These are phyloP conservation scores for Pluteus cervinus DNA, from an alignment of 768 basidiomycete species.

Conservation along the genomic window DNA sequence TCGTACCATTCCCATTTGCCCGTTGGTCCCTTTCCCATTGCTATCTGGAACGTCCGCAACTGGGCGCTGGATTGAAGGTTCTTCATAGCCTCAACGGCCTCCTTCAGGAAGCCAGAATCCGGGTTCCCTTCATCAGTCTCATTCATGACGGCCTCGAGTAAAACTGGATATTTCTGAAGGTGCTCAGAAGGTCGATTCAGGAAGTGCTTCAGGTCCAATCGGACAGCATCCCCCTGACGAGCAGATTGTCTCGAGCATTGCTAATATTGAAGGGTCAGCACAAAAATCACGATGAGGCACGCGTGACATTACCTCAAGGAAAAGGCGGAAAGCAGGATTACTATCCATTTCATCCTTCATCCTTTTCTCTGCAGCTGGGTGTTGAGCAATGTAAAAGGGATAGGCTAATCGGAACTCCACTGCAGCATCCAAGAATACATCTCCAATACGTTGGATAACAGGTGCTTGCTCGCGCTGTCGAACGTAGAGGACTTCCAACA, in stretches of 20 bases:
- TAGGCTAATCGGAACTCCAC: conserved; percentile 84
- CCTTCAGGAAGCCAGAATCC: conserved; percentile 73
- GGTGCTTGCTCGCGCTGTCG: conserved; percentile 83
- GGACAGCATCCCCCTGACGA: conserved; percentile 31
- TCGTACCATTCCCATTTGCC: conserved; percentile 89
- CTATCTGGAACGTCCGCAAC: conserved; percentile 83
- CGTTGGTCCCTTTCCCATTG: conserved; percentile 76
- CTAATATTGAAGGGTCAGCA: conserved; percentile 18
- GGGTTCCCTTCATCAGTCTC: conserved; percentile 79
- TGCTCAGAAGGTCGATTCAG: conserved; percentile 77
- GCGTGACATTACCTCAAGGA: conserved; percentile 64
- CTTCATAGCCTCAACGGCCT: conserved; percentile 78
- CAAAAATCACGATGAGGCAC: background rate
- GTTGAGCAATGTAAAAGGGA: conserved; percentile 78
- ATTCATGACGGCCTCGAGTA: conserved; percentile 80
- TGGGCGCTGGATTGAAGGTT: conserved; percentile 77
- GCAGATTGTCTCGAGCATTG: conserved; percentile 37
- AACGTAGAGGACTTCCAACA: conserved; percentile 82
- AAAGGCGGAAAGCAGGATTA: conserved; percentile 78
- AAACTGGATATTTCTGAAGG: conserved; percentile 80
- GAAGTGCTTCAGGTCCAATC: conserved; percentile 70
- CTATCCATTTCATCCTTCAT: conserved; percentile 81
- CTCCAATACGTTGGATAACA: conserved; percentile 80
- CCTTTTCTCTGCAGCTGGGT: conserved; percentile 80
- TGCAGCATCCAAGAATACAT: conserved; percentile 82